Evolutionary conservation across 2,329 filamentous ascomycete genomes (phyloP).

Genomic region (Gnomoniopsis sp.): DNA sequence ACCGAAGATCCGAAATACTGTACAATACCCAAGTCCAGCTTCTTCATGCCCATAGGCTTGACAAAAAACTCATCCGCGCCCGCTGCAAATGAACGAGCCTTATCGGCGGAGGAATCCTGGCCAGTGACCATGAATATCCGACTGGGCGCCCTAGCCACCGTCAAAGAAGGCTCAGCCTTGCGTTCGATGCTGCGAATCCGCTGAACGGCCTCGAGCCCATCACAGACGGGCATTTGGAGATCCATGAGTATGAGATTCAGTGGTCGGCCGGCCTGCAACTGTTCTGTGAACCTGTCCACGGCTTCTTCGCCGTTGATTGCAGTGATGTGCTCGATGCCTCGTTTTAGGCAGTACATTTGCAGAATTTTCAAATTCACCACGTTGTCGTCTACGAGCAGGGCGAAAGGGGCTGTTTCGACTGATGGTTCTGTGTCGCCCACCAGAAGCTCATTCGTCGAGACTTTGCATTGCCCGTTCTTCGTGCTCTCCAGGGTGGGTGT

Average conservation of each 20-base stretch:
- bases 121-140: slow-evolving; percentile 18
- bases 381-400: slow-evolving; percentile 46
- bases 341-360: slow-evolving; percentile 42
- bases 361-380: slow-evolving; percentile 45
- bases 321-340: slow-evolving; percentile 37
- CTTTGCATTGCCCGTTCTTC: not conserved
- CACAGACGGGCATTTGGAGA: slow-evolving; percentile 41
- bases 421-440: not conserved
- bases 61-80: slow-evolving; percentile 12
- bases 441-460: not conserved
- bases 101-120: slow-evolving; percentile 4
- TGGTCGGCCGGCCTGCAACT: slow-evolving; percentile 24
- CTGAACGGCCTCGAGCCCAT: slow-evolving; percentile 35
- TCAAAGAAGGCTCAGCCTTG: slow-evolving; percentile 19
- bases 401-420: slow-evolving; percentile 17
- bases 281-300: slow-evolving; percentile 31
- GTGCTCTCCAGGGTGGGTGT: not conserved
- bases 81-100: not conserved
- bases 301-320: slow-evolving; percentile 43
- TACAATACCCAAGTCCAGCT: not conserved
- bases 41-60: slow-evolving; percentile 9
- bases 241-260: slow-evolving; percentile 41
- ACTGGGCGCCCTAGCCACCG: not conserved
- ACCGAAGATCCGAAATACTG: not conserved
- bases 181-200: slow-evolving; percentile 35